Evolutionary conservation across 768 basidiomycete genomes (phyloP), one percentile per base, ranked within the genome.

Genomic region (Podaxis sp.): DNA sequence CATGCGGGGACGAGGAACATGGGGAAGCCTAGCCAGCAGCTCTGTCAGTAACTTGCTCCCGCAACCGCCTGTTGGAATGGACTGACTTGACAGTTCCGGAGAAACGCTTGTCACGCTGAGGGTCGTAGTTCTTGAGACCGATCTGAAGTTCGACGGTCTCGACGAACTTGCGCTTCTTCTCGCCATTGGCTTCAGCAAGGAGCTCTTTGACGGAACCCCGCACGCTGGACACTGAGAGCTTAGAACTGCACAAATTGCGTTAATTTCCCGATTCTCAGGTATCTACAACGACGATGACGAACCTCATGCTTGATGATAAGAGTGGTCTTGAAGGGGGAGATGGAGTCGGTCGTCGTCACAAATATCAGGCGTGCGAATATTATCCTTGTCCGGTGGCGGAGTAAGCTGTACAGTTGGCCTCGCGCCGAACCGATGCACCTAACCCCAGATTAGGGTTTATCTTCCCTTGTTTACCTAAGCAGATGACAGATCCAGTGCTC

Each of bases 41-140:
- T 38, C 5, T 41, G 52, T 53, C 27, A 67, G 66, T 65, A 68
- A 55, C 51, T 22, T 0, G 7, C 37, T 15, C 49, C 49, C 63
- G 43, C 13, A 11, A 40, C 29, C 53, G 55, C 27, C 47, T 17
- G 49, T 22, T 4, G 1, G 52, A 1, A 12, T 33, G 37, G 29
- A 75, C 84, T 64, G 67, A 95, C 95, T 96, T 96, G 80, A 96
- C 94, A 55, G 94, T 97, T 72, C 94, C 94, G 67, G 94, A 96
- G 92, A 99, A 98, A 94, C 97, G 97, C 85, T 98, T 99, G 80
- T 99, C 97, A 67, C 97, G 85, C 87, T 98, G 97, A 70, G 97
- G 96, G 78, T 99, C 95, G 82, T 97, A 97, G 86, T 97, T 97
- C 84, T 96, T 97, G 73, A 97, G 85, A 69, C 95, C 95, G 70